Percentiles rank a stretch among this genome's conserved stretches.
Conservation (phyloP, 345 rosid species). For the Carallia pectinifolia region DNA sequence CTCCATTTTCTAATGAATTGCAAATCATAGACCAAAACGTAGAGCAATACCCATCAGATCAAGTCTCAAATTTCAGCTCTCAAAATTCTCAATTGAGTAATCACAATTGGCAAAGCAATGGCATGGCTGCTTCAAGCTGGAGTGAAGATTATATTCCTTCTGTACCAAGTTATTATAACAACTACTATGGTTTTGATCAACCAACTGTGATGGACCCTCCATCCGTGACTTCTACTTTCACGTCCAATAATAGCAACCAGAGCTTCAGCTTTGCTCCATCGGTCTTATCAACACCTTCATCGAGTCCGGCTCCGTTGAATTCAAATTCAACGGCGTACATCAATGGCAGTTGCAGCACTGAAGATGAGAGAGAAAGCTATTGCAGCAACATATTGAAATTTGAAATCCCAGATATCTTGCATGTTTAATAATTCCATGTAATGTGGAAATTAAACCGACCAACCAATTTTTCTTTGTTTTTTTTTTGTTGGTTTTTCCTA, state of each 20-base stretch:
- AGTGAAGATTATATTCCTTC: constrained; percentile 25
- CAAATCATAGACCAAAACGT: constrained; percentile 21
- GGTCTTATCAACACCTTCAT: constrained; percentile 59
- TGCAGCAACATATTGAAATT: constrained; percentile 60
- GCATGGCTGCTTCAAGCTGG: constrained; percentile 26
- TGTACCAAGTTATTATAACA: background rate
- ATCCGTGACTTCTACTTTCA: constrained; percentile 26
- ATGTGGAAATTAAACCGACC: constrained; percentile 9
- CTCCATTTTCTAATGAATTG: constrained; percentile 33
- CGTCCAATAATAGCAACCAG: constrained; percentile 30
- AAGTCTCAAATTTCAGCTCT: constrained; percentile 4
- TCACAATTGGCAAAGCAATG: constrained; percentile 8
- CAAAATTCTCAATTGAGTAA: constrained; percentile 1
- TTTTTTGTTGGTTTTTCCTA: background rate
- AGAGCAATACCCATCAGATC: constrained; percentile 24
- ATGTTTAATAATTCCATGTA: constrained; percentile 56
- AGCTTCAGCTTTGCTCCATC: constrained; percentile 43
- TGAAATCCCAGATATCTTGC: constrained; percentile 56
- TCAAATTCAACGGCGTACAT: constrained; percentile 51
- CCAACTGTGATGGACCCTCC: constrained; percentile 35
- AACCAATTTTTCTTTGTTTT: background rate
- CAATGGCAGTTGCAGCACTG: constrained; percentile 45
- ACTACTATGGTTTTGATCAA: constrained; percentile 9
- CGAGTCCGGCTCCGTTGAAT: constrained; percentile 61
- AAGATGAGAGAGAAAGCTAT: constrained; percentile 79